These are phyloP conservation scores for Yarrowia sp. DNA, from an alignment of 805 yeast genomes.

Conservation along the genomic window DNA sequence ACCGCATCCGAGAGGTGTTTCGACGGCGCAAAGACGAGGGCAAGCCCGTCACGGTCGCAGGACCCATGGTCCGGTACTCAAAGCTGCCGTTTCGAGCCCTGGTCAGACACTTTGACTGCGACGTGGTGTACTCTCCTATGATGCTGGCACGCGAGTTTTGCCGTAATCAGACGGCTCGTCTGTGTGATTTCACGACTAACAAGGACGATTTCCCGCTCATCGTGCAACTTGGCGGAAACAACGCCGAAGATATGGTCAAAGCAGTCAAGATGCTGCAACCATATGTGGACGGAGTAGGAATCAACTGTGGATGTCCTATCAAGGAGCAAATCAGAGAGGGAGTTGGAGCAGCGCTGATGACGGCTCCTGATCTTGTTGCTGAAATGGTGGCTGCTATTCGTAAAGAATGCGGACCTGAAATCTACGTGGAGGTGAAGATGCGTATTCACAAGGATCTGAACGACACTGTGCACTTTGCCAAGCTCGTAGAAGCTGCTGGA, in stretches of 20 bases:
- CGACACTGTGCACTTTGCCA: slow-evolving; percentile 76
- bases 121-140: slow-evolving; percentile 95
- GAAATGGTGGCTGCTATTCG: slow-evolving; percentile 86
- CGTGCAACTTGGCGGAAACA: slow-evolving; percentile 90
- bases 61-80: slow-evolving; percentile 98
- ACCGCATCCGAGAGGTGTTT: slow-evolving; percentile 63
- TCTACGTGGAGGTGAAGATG: slow-evolving; percentile 91
- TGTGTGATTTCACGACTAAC: slow-evolving; percentile 86
- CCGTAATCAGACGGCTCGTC: slow-evolving; percentile 78
- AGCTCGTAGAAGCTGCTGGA: slow-evolving; percentile 80
- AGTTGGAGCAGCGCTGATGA: slow-evolving; percentile 94
- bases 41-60: slow-evolving; percentile 71
- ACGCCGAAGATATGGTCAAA: slow-evolving; percentile 77
- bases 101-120: slow-evolving; percentile 73
- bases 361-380: slow-evolving; percentile 78
- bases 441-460: slow-evolving; percentile 79
- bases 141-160: slow-evolving; percentile 94
- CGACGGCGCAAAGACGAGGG: slow-evolving; percentile 56
- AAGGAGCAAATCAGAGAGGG: slow-evolving; percentile 95
- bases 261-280: slow-evolving; percentile 91
- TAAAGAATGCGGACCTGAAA: slow-evolving; percentile 67
- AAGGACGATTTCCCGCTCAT: slow-evolving; percentile 71
- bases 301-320: slow-evolving; percentile 98
- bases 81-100: slow-evolving; percentile 89
- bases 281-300: slow-evolving; percentile 89